Conservation (phyloP, 495 filamentous ascomycete genomes). For the Podospora fimiseda region DNA sequence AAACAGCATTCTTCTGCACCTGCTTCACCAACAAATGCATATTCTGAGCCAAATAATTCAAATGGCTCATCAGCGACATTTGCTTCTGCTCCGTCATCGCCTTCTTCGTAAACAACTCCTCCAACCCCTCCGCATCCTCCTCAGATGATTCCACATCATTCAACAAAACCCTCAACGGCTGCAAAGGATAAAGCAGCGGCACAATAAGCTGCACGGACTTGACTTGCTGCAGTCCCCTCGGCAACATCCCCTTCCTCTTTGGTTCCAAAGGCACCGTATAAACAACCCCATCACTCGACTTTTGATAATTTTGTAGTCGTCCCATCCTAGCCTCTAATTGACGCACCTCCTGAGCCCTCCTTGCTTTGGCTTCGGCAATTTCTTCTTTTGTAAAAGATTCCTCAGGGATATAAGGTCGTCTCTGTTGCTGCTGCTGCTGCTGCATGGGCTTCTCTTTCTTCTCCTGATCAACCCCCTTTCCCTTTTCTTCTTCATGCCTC, state of each 20-base stretch:
- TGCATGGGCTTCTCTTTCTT: no score
- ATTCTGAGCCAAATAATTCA: slow-evolving; percentile 74
- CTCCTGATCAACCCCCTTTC: no score
- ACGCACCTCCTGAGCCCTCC: slow-evolving; percentile 57
- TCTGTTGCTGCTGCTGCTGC: no score
- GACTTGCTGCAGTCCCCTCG: slow-evolving; percentile 54
- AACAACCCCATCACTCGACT: slow-evolving; percentile 60
- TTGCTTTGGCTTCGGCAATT: slow-evolving; percentile 54
- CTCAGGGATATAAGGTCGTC: slow-evolving; percentile 30
- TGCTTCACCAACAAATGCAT: slow-evolving; percentile 62
- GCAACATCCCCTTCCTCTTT: slow-evolving; percentile 54
- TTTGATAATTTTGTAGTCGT: slow-evolving; percentile 59
- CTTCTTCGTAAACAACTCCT: slow-evolving; percentile 59
- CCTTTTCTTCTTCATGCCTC: no score
- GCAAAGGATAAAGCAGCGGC: slow-evolving; percentile 66
- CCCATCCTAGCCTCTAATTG: slow-evolving; percentile 79
- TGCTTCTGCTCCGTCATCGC: slow-evolving; percentile 49
- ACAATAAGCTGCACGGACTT: slow-evolving; percentile 63
- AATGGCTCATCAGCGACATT: slow-evolving; percentile 61
- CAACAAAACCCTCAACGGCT: slow-evolving; percentile 60
- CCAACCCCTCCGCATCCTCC: slow-evolving; percentile 54
- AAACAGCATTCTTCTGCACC: slow-evolving; percentile 46
- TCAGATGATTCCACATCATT: slow-evolving; percentile 51
- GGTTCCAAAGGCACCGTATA: slow-evolving; percentile 72
- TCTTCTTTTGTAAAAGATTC: slow-evolving; percentile 50